phyloP scores from a whole-genome alignment of 2,329 filamentous ascomycete species.

The Monosporascus sp. region DNA sequence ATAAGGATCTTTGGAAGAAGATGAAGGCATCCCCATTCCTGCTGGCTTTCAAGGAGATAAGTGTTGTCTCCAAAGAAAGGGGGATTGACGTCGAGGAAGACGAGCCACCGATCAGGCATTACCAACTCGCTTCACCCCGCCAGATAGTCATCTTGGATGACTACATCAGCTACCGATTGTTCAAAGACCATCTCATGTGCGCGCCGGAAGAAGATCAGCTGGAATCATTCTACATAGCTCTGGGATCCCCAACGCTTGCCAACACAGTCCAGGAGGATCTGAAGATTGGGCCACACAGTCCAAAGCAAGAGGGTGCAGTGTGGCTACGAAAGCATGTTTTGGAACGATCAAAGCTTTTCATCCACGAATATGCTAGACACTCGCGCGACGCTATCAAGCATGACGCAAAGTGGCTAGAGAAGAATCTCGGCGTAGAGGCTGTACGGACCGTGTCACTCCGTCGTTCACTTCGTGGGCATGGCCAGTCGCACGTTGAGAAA shows the following conservation, averaged over 20 bases:
- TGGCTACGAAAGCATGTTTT: slow-evolving; percentile 75
- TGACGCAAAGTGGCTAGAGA: slow-evolving; percentile 85
- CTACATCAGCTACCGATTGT: slow-evolving; percentile 81
- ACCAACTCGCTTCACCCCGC: slow-evolving; percentile 65
- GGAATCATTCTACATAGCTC: slow-evolving; percentile 75
- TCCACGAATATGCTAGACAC: slow-evolving; percentile 70
- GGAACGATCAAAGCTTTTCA: slow-evolving; percentile 82
- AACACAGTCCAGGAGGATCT: slow-evolving; percentile 73
- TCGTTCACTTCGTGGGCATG: slow-evolving; percentile 66
- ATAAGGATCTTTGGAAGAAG: slow-evolving; percentile 70
- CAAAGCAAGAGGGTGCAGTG: slow-evolving; percentile 63
- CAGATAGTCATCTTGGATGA: slow-evolving; percentile 80
- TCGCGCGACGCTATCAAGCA: slow-evolving; percentile 73
- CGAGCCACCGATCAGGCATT: slow-evolving; percentile 65
- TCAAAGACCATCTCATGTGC: slow-evolving; percentile 77
- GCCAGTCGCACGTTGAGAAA: slow-evolving; percentile 66
- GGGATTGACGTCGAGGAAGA: slow-evolving; percentile 52
- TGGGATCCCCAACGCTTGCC: slow-evolving; percentile 74
- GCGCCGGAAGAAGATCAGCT: slow-evolving; percentile 85
- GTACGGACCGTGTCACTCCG: slow-evolving; percentile 75
- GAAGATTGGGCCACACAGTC: slow-evolving; percentile 59
- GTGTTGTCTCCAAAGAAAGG: slow-evolving; percentile 38
- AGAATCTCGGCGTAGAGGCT: slow-evolving; percentile 70
- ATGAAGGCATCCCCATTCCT: slow-evolving; percentile 75
- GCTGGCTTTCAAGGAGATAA: slow-evolving; percentile 74